A percentile compares a stretch with the other conserved stretches of the same genome.
phyloP scores from a whole-genome alignment of 139 green algal genomes.

The Desmodesmus armatus region DNA sequence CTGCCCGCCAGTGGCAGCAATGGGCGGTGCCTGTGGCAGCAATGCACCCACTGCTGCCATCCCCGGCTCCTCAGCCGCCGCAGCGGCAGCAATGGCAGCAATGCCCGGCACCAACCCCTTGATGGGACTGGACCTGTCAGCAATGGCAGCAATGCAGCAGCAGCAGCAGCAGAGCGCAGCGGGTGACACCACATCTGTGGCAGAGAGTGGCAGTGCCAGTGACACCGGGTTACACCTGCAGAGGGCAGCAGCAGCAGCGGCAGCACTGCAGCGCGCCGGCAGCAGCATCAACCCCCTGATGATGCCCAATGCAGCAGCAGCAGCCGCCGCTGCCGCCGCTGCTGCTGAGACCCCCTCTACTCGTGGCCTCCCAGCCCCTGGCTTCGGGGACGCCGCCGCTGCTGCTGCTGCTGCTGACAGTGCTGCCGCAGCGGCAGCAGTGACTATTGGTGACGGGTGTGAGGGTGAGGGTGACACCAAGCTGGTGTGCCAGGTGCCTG shows the following conservation, averaged over 20 bases:
- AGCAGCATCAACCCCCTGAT: background rate
- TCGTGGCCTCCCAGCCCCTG: background rate
- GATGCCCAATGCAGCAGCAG: constrained; percentile 17
- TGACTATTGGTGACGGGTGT: constrained; percentile 21
- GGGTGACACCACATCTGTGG: no score
- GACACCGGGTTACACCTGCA: background rate
- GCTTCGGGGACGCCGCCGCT: background rate
- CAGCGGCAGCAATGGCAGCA: constrained; percentile 21
- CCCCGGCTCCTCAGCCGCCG: background rate
- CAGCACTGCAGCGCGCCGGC: background rate
- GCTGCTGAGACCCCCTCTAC: background rate
- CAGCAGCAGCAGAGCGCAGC: no score
- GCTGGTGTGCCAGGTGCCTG: constrained; percentile 70
- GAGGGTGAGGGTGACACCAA: constrained; percentile 41
- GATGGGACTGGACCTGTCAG: no score
- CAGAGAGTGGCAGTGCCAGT: no score
- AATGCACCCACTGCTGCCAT: background rate
- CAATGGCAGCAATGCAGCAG: no score
- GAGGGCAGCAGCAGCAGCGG: background rate
- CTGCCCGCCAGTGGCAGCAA: no score
- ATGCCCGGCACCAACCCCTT: no score
- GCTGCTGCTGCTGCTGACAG: background rate
- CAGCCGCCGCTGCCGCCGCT: constrained; percentile 26
- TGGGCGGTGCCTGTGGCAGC: no score
- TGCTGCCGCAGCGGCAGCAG: constrained; percentile 5